phyloP scores from a whole-genome alignment of 164 flowering plant genomes.

The Sextonia rubra region DNA sequence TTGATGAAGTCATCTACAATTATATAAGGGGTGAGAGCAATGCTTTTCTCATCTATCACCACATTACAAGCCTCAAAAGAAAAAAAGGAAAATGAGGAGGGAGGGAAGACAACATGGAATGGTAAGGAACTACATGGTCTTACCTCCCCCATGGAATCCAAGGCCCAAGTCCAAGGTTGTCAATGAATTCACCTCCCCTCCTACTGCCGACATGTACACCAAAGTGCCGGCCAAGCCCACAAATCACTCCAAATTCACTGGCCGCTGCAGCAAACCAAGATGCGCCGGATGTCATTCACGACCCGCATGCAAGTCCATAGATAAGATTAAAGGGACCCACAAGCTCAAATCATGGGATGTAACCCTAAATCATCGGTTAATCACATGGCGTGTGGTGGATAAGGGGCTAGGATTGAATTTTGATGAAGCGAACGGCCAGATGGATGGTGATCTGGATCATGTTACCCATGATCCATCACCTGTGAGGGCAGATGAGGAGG shows the following conservation, averaged over 20 bases:
- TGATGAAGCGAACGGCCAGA: conserved; percentile 28
- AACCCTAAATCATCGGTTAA: conserved; percentile 13
- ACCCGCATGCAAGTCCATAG: conserved; percentile 47
- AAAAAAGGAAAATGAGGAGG: conserved; percentile 44
- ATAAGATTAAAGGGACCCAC: conserved; percentile 53
- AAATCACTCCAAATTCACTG: conserved; percentile 81
- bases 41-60: background rate
- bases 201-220: background rate
- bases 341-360: conserved; percentile 32
- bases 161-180: background rate
- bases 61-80: background rate
- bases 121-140: conserved; percentile 26
- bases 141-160: background rate
- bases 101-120: conserved; percentile 72
- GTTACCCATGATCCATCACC: conserved; percentile 10
- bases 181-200: conserved; percentile 2
- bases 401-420: conserved; percentile 12
- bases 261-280: conserved; percentile 40
- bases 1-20: background rate
- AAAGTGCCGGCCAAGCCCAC: conserved; percentile 62
- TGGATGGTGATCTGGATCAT: conserved; percentile 29
- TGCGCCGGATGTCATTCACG: conserved; percentile 42
- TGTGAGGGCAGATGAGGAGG: background rate
- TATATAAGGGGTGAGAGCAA: background rate
- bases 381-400: conserved; percentile 4